Percentiles rank a stretch among this genome's conserved stretches.
Conservation (phyloP, 176 grass and related monocot genomes). For the Triticum aestivum region DNA sequence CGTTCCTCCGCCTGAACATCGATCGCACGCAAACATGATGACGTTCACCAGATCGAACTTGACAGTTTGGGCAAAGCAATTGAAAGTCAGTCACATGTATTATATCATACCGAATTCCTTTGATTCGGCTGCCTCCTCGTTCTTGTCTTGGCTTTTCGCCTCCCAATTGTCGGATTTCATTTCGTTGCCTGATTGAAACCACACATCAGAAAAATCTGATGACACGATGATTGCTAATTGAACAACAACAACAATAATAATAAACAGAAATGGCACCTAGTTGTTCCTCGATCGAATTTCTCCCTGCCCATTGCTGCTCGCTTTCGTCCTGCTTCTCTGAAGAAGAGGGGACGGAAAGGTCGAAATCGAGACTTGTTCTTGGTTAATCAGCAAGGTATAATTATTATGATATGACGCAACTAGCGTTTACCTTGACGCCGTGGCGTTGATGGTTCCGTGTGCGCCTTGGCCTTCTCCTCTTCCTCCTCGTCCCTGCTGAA, state of each 20-base stretch:
- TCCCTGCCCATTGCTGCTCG: conserved; percentile 17
- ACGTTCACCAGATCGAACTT: background rate
- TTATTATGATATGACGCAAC: background rate
- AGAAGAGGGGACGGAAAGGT: background rate
- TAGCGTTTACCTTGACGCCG: conserved; percentile 15
- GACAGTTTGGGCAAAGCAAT: background rate
- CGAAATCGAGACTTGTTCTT: background rate
- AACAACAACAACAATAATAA: background rate
- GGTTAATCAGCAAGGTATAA: background rate
- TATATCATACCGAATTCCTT: conserved; percentile 22
- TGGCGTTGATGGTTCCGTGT: conserved; percentile 4
- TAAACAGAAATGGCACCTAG: background rate
- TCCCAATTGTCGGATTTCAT: conserved; percentile 25
- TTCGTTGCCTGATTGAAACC: background rate
- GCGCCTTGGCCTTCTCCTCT: background rate
- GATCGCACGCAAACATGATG: background rate
- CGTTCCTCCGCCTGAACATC: conserved; percentile 35
- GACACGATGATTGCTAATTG: background rate
- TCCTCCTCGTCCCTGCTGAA: background rate
- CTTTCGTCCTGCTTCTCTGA: background rate
- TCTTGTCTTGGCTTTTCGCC: background rate
- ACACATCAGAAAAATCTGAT: background rate
- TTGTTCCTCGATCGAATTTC: conserved; percentile 27
- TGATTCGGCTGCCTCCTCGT: background rate
- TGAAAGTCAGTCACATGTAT: background rate